These are phyloP conservation scores for Pachyrhizus erosus DNA, from an alignment of 306 rosid species.

Conservation along the genomic window DNA sequence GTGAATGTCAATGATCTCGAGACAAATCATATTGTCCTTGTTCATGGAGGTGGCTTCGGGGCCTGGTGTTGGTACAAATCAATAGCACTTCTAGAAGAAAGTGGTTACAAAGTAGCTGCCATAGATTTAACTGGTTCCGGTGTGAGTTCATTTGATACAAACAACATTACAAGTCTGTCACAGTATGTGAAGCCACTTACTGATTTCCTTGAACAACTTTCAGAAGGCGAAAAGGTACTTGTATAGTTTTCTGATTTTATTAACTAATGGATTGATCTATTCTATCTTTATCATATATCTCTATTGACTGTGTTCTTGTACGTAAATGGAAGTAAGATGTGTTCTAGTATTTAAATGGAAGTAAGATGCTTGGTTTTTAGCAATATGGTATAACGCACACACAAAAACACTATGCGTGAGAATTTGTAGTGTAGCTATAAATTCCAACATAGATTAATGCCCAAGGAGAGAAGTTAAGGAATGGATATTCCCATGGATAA, in stretches of 20 bases:
- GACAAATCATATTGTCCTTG: conserved; percentile 87
- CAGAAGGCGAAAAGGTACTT: conserved; percentile 78
- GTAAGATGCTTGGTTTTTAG: conserved; percentile 9
- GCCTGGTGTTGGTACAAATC: conserved; percentile 99
- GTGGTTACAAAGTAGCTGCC: conserved; percentile 84
- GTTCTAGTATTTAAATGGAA: not conserved
- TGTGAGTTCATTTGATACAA: conserved; percentile 77
- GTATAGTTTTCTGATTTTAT: conserved; percentile 14
- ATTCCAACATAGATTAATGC: not conserved
- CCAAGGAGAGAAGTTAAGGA: not conserved
- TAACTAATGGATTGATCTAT: not conserved
- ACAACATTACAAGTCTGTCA: conserved; percentile 70
- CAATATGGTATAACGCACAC: not conserved
- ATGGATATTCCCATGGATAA: not conserved
- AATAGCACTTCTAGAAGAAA: conserved; percentile 92
- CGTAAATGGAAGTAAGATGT: not conserved
- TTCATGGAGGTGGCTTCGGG: conserved; percentile 99
- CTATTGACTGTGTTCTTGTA: not conserved
- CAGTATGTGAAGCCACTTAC: conserved; percentile 91
- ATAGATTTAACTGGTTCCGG: conserved; percentile 95
- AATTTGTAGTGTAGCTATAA: not conserved
- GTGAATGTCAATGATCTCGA: conserved; percentile 84
- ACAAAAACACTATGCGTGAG: not conserved
- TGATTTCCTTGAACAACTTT: conserved; percentile 77
- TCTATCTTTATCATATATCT: conserved; percentile 1